A percentile compares a stretch with the other conserved stretches of the same genome.
phyloP scores from a whole-genome alignment of 2,329 filamentous ascomycete genomes.

The Phialophora chinensis region DNA sequence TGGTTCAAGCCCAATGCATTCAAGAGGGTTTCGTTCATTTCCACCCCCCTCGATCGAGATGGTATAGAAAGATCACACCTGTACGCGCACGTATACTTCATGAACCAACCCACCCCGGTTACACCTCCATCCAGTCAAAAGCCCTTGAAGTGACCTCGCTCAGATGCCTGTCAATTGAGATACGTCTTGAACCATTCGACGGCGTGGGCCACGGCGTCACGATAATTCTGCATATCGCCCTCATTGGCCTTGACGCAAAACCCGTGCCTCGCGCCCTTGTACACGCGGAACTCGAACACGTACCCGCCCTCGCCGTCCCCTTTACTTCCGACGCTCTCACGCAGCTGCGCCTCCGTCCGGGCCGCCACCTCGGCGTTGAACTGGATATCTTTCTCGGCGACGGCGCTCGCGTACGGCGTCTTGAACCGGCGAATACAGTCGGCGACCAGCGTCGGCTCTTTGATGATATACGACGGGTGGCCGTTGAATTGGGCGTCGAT shows the following conservation, averaged over 20 bases:
- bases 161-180: constrained; percentile 25
- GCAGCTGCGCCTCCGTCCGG: constrained; percentile 33
- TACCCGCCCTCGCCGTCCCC: constrained; percentile 22
- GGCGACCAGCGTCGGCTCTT: constrained; percentile 52
- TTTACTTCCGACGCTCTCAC: constrained; percentile 17
- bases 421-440: constrained; percentile 35
- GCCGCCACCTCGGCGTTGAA: constrained; percentile 53
- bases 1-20: not conserved
- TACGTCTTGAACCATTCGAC: constrained; percentile 37
- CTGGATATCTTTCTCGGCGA: constrained; percentile 50
- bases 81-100: not conserved
- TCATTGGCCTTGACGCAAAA: constrained; percentile 34
- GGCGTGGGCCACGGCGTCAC: constrained; percentile 31
- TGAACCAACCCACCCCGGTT: not conserved
- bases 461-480: constrained; percentile 56
- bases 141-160: not conserved
- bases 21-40: too few species aligned
- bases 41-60: not conserved
- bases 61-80: not conserved
- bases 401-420: constrained; percentile 32
- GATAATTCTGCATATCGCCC: constrained; percentile 23
- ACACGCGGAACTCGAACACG: constrained; percentile 35
- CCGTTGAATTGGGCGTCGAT: constrained; percentile 59
- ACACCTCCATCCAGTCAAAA: too few species aligned
- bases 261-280: constrained; percentile 35